Base-by-base conservation (phyloP, 2,329 filamentous ascomycete species). In the Neofusicoccum umdonicola region DNA sequence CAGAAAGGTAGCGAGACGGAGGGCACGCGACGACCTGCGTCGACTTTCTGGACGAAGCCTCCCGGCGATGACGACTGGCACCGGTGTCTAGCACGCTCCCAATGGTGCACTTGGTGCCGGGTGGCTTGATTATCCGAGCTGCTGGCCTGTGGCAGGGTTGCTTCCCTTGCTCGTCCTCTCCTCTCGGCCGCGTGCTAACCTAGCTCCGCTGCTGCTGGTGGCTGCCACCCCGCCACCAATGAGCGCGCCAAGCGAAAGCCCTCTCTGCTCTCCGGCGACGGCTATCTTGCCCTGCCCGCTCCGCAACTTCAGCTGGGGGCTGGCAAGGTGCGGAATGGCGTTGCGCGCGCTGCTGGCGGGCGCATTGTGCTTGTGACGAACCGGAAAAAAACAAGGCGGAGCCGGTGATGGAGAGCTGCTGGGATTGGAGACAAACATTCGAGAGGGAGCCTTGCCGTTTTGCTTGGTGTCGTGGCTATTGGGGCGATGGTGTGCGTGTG, bases 91-190 rank as follows among this genome's bases (percentile, higher is more conserved):
- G 19, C 19, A 31, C 27, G 27, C 6, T 31, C 27, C 27, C 27
- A 31, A 31, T 39, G 37, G 37, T 39, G 13, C 37, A 11, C 13
- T 1, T 50, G 47, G 15, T 34, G 47, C 50, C 50, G 31, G 50
- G 50, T 52, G 50, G 50, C 50, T 52, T 52, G 34, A 52, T 52
- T 52, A 52, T 52, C 50, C 50, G 50, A 52, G 50, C 42, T 44
- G n/a, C 42, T 31, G 13, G 47, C 22, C 27, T 12, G 12, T 11
- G 3, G 34, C 50, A 52, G 34, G 7, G n/a, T 9, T 48, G 44
- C 15, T 17, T 17, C 22, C 17, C 6, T 22, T n/a, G 22, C 22
- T 22, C 22, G 22, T 22, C 22, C 22, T 22, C 22, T 22, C 22
- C 47, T 7, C 47, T 34, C 47, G 47, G 47, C 47, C 27, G 22